phyloP scores from a whole-genome alignment of 139 green algal species.

The Haematococcus sp. region DNA sequence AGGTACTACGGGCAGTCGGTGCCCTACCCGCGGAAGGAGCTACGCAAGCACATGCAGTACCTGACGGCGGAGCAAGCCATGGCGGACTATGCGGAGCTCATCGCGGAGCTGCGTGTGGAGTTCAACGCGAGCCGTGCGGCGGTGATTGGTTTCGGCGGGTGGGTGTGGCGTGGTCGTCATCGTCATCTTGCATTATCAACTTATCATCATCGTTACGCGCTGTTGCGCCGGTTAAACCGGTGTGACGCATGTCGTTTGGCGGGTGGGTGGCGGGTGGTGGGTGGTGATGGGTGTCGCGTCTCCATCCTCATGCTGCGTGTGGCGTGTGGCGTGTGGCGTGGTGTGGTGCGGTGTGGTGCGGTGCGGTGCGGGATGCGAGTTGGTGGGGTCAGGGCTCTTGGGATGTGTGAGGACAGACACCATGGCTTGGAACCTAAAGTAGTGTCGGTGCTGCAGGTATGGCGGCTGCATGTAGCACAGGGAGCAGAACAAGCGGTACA shows the following conservation, averaged over 20 bases:
- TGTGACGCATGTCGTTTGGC: neutral
- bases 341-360: too few species aligned
- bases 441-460: too few species aligned
- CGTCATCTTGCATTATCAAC: neutral
- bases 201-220: neutral
- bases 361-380: too few species aligned
- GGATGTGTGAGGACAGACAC: too few species aligned
- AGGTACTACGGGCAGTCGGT: conserved; percentile 83
- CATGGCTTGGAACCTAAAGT: too few species aligned
- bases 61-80: conserved; percentile 82
- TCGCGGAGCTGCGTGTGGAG: conserved; percentile 46
- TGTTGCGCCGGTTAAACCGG: neutral
- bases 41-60: conserved; percentile 50
- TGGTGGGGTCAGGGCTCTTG: too few species aligned
- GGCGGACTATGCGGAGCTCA: conserved; percentile 73
- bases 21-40: conserved; percentile 44
- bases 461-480: too few species aligned
- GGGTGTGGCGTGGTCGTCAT: neutral
- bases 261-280: neutral
- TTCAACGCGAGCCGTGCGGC: conserved; percentile 5
- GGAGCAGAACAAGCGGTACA: too few species aligned
- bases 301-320: too few species aligned
- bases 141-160: conserved; percentile 36
- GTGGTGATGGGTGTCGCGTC: too few species aligned
- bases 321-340: too few species aligned